Evolutionary conservation across 257 asterid species (phyloP).

Genomic region (Perilla frutescens): DNA sequence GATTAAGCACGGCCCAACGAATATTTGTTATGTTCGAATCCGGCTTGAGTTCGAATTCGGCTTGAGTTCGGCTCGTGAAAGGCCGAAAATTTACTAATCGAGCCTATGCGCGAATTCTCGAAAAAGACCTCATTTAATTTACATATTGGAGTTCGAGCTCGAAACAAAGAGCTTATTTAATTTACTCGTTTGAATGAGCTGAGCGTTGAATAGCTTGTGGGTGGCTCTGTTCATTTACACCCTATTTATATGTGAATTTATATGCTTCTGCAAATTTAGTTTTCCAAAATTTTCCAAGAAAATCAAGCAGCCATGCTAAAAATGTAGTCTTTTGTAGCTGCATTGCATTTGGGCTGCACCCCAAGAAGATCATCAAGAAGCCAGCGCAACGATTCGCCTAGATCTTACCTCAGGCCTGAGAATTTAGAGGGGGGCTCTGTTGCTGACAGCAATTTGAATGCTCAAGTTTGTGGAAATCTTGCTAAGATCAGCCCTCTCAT

Average conservation of each 20-base stretch:
- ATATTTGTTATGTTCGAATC: no score
- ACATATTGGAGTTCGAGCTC: no score
- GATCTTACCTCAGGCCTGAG: slow-evolving; percentile 70
- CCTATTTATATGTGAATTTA: no score
- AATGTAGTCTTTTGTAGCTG: slow-evolving; percentile 57
- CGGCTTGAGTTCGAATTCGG: no score
- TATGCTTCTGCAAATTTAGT: slow-evolving; percentile 7
- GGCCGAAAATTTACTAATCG: no score
- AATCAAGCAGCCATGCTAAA: slow-evolving; percentile 27
- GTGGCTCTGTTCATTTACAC: no score
- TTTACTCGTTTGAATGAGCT: no score
- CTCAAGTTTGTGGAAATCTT: slow-evolving; percentile 41
- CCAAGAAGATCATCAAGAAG: slow-evolving; percentile 85
- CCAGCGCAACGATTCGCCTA: slow-evolving; percentile 66
- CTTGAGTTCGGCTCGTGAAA: neutral
- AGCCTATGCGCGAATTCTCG: no score
- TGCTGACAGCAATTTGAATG: slow-evolving; percentile 42
- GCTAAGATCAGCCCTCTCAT: slow-evolving; percentile 42
- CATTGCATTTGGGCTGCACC: slow-evolving; percentile 91
- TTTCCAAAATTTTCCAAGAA: slow-evolving; percentile 8
- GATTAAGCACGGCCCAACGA: no score
- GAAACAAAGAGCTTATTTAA: no score
- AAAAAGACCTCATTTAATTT: no score
- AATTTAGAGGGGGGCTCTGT: slow-evolving; percentile 38
- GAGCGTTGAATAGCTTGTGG: no score